Percentiles rank a stretch among this genome's conserved stretches.
Evolutionary conservation across 1,139 yeast genomes (phyloP).

Genomic region (Candida sanyaensis): DNA sequence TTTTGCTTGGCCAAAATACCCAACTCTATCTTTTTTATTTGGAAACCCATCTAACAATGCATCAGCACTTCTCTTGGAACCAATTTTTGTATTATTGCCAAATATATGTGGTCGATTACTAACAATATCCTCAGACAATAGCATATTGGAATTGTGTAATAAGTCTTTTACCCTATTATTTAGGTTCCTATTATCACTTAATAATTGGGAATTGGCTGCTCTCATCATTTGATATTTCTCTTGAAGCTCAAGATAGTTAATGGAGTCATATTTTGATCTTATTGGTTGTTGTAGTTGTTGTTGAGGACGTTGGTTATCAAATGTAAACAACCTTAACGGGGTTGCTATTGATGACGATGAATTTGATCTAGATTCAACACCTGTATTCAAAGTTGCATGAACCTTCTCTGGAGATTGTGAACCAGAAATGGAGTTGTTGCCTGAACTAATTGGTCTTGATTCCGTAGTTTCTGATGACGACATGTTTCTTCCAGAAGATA

Average conservation of each 20-base stretch:
- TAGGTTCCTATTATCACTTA: slow-evolving; percentile 12
- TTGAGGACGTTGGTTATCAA: not conserved
- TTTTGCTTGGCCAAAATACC: slow-evolving; percentile 13
- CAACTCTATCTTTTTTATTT: slow-evolving; percentile 11
- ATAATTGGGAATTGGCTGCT: slow-evolving; percentile 13
- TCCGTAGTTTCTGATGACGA: slow-evolving; percentile 3
- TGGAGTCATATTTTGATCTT: not conserved
- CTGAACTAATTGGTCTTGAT: not conserved
- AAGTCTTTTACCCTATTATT: slow-evolving; percentile 10
- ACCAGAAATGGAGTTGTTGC: not conserved
- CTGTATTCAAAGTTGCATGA: not conserved
- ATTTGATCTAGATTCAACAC: slow-evolving; percentile 2
- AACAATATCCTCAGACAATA: not conserved
- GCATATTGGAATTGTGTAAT: slow-evolving; percentile 4
- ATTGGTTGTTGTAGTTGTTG: not conserved
- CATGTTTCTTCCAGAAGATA: not conserved
- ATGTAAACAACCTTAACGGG: not conserved
- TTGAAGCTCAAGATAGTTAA: slow-evolving; percentile 4
- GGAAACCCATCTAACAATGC: slow-evolving; percentile 13
- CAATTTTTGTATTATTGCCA: not conserved
- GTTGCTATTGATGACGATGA: slow-evolving; percentile 5
- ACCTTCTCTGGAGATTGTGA: not conserved
- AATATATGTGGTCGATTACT: not conserved
- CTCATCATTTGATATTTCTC: slow-evolving; percentile 12
- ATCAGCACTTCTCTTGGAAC: slow-evolving; percentile 11